phyloP scores from a whole-genome alignment of 2,329 filamentous ascomycete genomes.

The Zymoseptoria crescenta region DNA sequence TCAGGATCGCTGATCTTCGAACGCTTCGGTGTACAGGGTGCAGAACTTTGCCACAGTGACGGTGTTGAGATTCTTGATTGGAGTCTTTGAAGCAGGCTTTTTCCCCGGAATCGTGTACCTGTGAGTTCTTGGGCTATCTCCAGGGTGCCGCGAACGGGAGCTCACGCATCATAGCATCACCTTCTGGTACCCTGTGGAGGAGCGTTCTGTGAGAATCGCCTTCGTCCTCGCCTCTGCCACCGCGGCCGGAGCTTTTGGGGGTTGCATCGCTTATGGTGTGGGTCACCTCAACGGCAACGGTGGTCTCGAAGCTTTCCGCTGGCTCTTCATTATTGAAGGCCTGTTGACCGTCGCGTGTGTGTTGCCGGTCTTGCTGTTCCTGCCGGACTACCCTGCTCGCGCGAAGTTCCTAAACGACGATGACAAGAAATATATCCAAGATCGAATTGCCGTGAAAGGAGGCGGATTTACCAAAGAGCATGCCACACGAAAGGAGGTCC shows the following conservation, averaged over 20 bases:
- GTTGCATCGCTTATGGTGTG: conserved; percentile 55
- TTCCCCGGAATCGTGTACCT: conserved; percentile 4
- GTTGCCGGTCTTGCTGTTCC: conserved; percentile 19
- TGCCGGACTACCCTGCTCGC: conserved; percentile 25
- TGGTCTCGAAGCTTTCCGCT: conserved; percentile 38
- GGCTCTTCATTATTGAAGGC: conserved; percentile 29
- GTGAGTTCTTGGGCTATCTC: neutral
- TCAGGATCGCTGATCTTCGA: too few species aligned
- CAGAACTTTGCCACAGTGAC: conserved; percentile 30
- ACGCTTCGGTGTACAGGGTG: conserved; percentile 6
- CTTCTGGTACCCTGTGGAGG: conserved; percentile 50
- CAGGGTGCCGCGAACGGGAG: neutral
- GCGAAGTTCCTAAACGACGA: conserved; percentile 23
- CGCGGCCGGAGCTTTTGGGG: conserved; percentile 47
- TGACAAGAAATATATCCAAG: conserved; percentile 23
- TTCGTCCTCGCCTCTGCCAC: conserved; percentile 49
- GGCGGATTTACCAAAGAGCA: conserved; percentile 34
- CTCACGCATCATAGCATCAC: conserved; percentile 14
- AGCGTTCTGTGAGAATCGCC: conserved; percentile 52
- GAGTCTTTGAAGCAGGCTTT: conserved; percentile 31
- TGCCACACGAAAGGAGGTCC: conserved; percentile 29
- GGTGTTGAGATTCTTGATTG: conserved; percentile 30
- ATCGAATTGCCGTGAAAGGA: conserved; percentile 24
- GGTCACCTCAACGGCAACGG: conserved; percentile 41
- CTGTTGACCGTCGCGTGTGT: conserved; percentile 21